Evolutionary conservation across 305 asterid species (phyloP).

Genomic region (Rubia occidens): DNA sequence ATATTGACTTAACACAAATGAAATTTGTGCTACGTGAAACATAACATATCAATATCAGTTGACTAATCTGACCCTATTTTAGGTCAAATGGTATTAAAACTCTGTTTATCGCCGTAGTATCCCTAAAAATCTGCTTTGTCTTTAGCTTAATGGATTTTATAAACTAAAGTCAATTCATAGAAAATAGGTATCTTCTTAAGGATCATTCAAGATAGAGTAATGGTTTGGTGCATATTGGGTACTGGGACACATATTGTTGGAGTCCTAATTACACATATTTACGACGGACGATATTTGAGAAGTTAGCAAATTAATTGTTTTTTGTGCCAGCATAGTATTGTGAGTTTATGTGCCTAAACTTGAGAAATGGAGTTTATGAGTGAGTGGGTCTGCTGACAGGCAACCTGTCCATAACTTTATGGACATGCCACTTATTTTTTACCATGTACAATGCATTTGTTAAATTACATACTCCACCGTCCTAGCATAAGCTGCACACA

Average conservation of each 20-base stretch:
- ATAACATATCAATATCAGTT: conserved; percentile 1
- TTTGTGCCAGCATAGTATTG: neutral
- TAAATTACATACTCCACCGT: too few relatives aligned
- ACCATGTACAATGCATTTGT: too few relatives aligned
- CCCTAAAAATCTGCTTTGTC: conserved; percentile 62
- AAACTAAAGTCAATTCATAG: conserved; percentile 25
- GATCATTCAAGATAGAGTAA: neutral
- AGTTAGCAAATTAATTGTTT: neutral
- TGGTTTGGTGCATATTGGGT: neutral
- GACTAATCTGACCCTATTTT: conserved; percentile 17
- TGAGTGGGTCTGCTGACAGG: too few relatives aligned
- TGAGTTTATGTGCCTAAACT: neutral
- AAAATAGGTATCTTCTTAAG: conserved; percentile 12
- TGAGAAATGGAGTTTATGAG: too few relatives aligned
- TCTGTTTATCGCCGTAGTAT: conserved; percentile 29
- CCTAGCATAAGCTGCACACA: too few relatives aligned
- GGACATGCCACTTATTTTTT: too few relatives aligned
- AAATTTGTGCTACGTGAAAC: neutral
- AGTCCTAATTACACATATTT: neutral
- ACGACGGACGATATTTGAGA: neutral
- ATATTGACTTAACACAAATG: neutral
- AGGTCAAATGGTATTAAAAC: conserved; percentile 28
- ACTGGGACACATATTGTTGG: neutral
- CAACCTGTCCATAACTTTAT: too few relatives aligned
- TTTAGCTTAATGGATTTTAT: conserved; percentile 20